Evolutionary conservation across 192 early-diverging fungal genomes (phyloP).

Genomic region (Rhizophagus clarus): DNA sequence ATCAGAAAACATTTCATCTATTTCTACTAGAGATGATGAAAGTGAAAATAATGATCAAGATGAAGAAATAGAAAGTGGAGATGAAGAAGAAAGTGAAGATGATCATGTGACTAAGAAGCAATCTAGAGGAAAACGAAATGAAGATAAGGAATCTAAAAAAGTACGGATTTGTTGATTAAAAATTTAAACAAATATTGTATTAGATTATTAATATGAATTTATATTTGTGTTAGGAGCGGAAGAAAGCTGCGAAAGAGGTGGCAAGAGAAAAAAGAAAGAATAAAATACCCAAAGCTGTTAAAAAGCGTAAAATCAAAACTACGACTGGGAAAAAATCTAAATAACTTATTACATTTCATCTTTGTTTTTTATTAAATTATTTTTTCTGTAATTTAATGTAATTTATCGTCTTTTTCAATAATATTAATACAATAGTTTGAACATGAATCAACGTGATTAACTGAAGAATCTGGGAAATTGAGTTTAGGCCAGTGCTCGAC

Average conservation of each 20-base stretch:
- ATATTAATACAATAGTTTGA: no score
- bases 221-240: conserved; percentile 58
- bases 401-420: no score
- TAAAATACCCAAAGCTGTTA: conserved; percentile 96
- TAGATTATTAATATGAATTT: no score
- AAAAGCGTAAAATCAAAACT: conserved; percentile 87
- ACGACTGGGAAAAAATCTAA: conserved; percentile 65
- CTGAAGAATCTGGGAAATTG: no score
- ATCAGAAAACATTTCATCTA: background rate
- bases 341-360: no score
- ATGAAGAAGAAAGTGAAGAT: conserved; percentile 38
- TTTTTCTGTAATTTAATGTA: no score
- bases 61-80: conserved; percentile 39
- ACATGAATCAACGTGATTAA: no score
- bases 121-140: conserved; percentile 71
- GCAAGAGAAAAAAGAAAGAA: conserved; percentile 89
- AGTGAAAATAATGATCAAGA: conserved; percentile 38
- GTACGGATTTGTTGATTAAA: conserved; percentile 31
- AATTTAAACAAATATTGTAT: background rate
- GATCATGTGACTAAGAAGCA: conserved; percentile 41
- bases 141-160: conserved; percentile 89
- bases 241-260: conserved; percentile 85
- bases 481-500: no score
- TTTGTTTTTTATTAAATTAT: no score
- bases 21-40: background rate